phyloP scores from a whole-genome alignment of 148 eudicot genomes.

The Nepenthes gracilis region DNA sequence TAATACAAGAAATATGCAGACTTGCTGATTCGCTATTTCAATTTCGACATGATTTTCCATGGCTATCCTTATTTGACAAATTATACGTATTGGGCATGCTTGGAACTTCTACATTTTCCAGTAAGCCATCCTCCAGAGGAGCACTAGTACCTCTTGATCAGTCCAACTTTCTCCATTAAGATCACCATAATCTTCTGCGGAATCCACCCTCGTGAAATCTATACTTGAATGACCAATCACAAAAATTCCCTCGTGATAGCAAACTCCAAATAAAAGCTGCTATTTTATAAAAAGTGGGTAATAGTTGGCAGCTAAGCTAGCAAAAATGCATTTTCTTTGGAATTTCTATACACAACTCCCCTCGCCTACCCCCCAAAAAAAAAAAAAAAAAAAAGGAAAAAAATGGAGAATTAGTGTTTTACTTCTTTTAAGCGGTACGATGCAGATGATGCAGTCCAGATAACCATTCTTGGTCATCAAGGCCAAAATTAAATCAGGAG shows the following conservation, averaged over 20 bases:
- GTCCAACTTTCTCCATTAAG: slow-evolving; percentile 78
- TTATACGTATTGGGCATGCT: slow-evolving; percentile 6
- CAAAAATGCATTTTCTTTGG: too few relatives aligned
- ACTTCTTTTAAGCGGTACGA: too few relatives aligned
- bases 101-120: slow-evolving; percentile 62
- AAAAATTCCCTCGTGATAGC: slow-evolving; percentile 63
- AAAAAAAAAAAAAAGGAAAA: too few relatives aligned
- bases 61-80: neutral
- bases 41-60: neutral
- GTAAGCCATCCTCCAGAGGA: slow-evolving; percentile 60
- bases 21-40: neutral
- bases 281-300: too few relatives aligned
- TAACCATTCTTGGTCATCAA: too few relatives aligned
- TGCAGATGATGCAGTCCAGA: too few relatives aligned
- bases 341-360: too few relatives aligned
- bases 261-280: slow-evolving; percentile 14
- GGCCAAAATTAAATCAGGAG: too few relatives aligned
- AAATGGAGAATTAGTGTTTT: too few relatives aligned
- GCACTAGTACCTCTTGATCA: slow-evolving; percentile 72
- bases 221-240: slow-evolving; percentile 72
- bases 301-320: too few relatives aligned
- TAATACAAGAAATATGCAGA: neutral
- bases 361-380: too few relatives aligned
- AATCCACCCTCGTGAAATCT: slow-evolving; percentile 51
- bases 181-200: slow-evolving; percentile 50